Evolutionary conservation across 2,329 filamentous ascomycete species (phyloP).

Genomic region (Botrytis squamosa): DNA sequence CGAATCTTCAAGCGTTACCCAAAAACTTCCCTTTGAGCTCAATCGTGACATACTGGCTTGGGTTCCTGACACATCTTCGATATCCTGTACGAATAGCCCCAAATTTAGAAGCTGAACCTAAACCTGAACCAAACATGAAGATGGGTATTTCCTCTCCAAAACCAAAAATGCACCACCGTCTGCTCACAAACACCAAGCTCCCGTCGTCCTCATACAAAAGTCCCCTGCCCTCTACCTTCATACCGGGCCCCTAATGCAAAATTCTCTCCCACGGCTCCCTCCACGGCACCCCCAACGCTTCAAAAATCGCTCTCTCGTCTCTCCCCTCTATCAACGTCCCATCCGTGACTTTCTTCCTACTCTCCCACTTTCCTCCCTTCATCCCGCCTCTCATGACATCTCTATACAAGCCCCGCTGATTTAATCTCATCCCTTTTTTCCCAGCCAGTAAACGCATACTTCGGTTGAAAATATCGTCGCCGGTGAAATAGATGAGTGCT

Average conservation of each 20-base stretch:
- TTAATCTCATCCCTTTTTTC: conserved; percentile 79
- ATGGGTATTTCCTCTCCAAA: not conserved
- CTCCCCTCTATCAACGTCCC: conserved; percentile 71
- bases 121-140: not conserved
- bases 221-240: not conserved
- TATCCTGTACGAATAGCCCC: not conserved
- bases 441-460: conserved; percentile 77
- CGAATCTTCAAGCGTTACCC: not conserved
- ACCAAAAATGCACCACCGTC: not conserved
- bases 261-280: conserved; percentile 73
- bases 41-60: not conserved
- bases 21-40: not conserved
- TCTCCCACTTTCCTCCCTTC: conserved; percentile 46
- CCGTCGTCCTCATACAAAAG: no score
- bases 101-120: not conserved
- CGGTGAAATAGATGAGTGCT: conserved; percentile 91
- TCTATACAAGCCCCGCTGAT: conserved; percentile 76
- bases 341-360: conserved; percentile 61
- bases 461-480: conserved; percentile 91
- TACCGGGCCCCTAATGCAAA: conserved; percentile 49
- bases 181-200: not conserved
- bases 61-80: not conserved
- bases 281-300: conserved; percentile 80
- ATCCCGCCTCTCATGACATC: conserved; percentile 60
- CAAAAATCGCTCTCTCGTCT: conserved; percentile 78